Evolutionary conservation across 1,284 basidiomycete species (phyloP).

Genomic region (Moesziomyces antarcticus): DNA sequence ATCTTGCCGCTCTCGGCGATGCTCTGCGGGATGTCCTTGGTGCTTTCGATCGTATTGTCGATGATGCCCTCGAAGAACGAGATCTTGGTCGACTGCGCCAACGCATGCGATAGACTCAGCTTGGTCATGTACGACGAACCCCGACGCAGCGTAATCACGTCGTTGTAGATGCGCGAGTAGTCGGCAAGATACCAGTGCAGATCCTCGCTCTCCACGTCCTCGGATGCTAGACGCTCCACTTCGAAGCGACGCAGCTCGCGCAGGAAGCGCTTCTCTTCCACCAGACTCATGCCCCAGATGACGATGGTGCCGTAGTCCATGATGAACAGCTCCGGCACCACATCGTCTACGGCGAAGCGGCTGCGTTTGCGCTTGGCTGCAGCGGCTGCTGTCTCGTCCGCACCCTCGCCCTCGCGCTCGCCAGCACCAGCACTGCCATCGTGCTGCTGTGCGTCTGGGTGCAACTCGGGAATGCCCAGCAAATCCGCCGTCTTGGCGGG

Average conservation of each 20-base stretch:
- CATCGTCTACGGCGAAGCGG: constrained; percentile 51
- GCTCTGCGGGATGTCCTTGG: constrained; percentile 92
- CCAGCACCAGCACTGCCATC: constrained; percentile 8
- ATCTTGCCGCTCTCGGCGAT: constrained; percentile 96
- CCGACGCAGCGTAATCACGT: constrained; percentile 93
- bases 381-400: background rate
- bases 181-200: constrained; percentile 97
- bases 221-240: constrained; percentile 77
- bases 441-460: constrained; percentile 15
- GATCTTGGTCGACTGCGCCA: constrained; percentile 96
- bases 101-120: constrained; percentile 89
- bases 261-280: constrained; percentile 90
- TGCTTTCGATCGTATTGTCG: constrained; percentile 92
- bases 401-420: background rate
- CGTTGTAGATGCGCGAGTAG: constrained; percentile 91
- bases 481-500: constrained; percentile 58
- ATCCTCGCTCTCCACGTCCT: constrained; percentile 85
- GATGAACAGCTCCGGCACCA: constrained; percentile 73
- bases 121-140: constrained; percentile 98
- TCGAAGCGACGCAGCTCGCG: constrained; percentile 85
- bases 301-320: constrained; percentile 94
- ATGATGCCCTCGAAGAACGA: constrained; percentile 81
- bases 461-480: constrained; percentile 63
- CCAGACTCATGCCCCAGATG: constrained; percentile 95
- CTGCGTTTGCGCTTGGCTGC: constrained; percentile 31